These are phyloP conservation scores for Cytidiella melzeri DNA, from an alignment of 768 basidiomycete genomes.

Conservation along the genomic window DNA sequence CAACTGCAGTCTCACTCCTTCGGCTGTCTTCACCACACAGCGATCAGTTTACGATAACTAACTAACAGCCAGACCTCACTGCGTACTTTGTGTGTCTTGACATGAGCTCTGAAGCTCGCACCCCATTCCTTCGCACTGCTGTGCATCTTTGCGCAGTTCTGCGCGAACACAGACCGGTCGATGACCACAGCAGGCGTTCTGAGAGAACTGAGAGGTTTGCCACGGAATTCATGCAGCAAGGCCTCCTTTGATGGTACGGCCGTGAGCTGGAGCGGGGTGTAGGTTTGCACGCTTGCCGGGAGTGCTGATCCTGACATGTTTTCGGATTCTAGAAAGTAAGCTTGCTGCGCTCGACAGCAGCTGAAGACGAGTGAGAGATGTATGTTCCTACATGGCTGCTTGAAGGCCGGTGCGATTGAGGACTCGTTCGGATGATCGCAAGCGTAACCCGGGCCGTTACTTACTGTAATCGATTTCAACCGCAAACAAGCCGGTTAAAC, in stretches of 20 bases:
- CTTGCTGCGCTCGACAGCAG: too few relatives aligned
- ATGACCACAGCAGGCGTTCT: constrained; percentile 77
- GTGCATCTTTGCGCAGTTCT: constrained; percentile 74
- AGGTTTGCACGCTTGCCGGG: constrained; percentile 37
- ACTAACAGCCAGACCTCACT: too few relatives aligned
- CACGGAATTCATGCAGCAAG: constrained; percentile 50
- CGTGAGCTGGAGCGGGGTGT: constrained; percentile 37
- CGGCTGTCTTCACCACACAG: constrained; percentile 50
- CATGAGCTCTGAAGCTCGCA: constrained; percentile 71
- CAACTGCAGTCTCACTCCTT: constrained; percentile 70
- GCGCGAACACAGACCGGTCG: constrained; percentile 63
- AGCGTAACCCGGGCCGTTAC: too few relatives aligned
- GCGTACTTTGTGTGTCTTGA: constrained; percentile 77
- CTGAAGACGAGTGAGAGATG: too few relatives aligned
- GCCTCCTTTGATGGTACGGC: constrained; percentile 40
- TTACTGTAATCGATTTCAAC: too few relatives aligned
- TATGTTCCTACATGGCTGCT: too few relatives aligned
- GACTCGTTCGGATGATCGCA: too few relatives aligned
- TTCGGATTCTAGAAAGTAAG: too few relatives aligned
- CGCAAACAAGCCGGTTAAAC: too few relatives aligned
- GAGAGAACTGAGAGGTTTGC: constrained; percentile 47
- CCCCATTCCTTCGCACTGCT: constrained; percentile 58
- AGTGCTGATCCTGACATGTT: background rate
- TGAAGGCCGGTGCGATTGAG: too few relatives aligned
- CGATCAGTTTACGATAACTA: too few relatives aligned